Conservation (phyloP, 257 asterid genomes). For the Fraxinus excelsior region DNA sequence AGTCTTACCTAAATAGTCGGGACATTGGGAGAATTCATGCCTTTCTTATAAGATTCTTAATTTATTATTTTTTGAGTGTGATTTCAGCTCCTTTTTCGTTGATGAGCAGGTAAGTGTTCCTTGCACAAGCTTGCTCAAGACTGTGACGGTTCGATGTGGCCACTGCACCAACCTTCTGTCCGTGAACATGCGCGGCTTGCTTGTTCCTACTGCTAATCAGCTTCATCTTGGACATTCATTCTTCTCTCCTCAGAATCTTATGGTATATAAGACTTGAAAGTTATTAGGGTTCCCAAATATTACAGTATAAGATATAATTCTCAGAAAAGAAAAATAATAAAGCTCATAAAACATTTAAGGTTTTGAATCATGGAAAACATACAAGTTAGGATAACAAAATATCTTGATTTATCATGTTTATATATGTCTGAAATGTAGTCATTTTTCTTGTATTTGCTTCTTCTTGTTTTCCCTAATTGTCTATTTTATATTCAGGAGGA, state of each 20-base stretch:
- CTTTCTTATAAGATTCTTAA: background rate
- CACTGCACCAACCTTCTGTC: constrained; percentile 97
- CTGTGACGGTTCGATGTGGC: constrained; percentile 94
- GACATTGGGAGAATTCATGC: background rate
- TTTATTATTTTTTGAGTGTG: background rate
- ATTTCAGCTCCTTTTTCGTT: background rate
- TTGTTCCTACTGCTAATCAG: constrained; percentile 83
- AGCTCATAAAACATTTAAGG: background rate
- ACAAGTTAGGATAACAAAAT: background rate
- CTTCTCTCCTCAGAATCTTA: constrained; percentile 88
- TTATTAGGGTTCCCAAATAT: background rate
- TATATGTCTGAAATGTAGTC: no score
- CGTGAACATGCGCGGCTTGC: constrained; percentile 81
- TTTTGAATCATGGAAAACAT: constrained; percentile 3
- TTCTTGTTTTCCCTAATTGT: background rate
- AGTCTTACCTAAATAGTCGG: no score
- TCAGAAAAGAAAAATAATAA: no score
- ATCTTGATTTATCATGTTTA: background rate
- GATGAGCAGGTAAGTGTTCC: constrained; percentile 82
- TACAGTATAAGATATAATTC: background rate
- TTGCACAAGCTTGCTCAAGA: constrained; percentile 89
- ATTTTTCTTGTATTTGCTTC: background rate
- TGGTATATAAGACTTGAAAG: constrained; percentile 42
- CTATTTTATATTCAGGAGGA: constrained; percentile 58
- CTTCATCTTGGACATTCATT: constrained; percentile 84